Base-by-base conservation (phyloP, 2,329 filamentous ascomycete species). In the Coniochaeta pulveracea region DNA sequence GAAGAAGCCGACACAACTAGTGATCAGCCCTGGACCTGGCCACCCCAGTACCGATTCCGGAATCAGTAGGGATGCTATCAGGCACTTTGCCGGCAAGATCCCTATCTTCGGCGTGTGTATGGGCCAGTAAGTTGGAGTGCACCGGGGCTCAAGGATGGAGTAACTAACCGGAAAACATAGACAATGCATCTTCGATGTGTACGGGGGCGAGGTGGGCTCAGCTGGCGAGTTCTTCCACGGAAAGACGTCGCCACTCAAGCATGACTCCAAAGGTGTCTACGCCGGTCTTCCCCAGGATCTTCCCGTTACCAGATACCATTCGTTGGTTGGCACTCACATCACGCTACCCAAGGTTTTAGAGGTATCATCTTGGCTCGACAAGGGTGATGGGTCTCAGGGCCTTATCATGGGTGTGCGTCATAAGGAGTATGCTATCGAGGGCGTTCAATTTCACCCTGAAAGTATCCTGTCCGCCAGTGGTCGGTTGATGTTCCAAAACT, bases 81-180 rank as follows among this genome's bases (percentile, higher is more conserved):
- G 76, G 47, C 69, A 95, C 56, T 98, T 96, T 56, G 77, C 81
- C 19, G 91, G 91, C 45, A 96, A 94, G 60, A 84, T 98, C 31
- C 91, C 91, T 9, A 76, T 98, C 10, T 74, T 98, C 34, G 91
- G 91, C n/a, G 91, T 98, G 19, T 98, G 91, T 53, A 96, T 98
- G 89, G 91, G 91, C 46, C 80, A 95, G 77, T 83, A 57, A 67
- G 77, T 71, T 12, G n/a, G n/a, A 27, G 33, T n/a, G n/a, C n/a
- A n/a, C n/a, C n/a, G n/a, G n/a, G n/a, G n/a, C n/a, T n/a, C n/a
- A n/a, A n/a, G n/a, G n/a, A n/a, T n/a, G 5, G 25, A 21, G 9
- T 29, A 24, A 34, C 32, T 11, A 10, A 34, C 44, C 26, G 19
- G 23, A 11, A 34, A 15, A 15, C 45, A n/a, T n/a, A 83, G 78